Percentiles rank a stretch among this genome's conserved stretches.
These are phyloP conservation scores for Candida odintsovae DNA, from an alignment of 805 yeast genomes.

Conservation along the genomic window DNA sequence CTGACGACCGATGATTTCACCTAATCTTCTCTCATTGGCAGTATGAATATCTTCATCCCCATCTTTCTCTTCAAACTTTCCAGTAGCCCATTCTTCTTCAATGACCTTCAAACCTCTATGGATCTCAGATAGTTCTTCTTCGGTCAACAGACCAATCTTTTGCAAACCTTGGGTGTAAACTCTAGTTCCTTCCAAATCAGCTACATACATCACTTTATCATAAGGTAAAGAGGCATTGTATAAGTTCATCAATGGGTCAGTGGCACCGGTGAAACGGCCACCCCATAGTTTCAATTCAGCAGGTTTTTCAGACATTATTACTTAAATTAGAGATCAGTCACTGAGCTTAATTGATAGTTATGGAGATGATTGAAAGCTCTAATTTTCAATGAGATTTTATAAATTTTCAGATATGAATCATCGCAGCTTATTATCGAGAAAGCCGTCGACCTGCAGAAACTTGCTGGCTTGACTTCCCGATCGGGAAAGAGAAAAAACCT, in stretches of 20 bases:
- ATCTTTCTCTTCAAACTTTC: slow-evolving; percentile 62
- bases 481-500: too few relatives aligned
- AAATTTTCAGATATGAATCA: background rate
- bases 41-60: slow-evolving; percentile 99
- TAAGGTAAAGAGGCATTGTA: slow-evolving; percentile 97
- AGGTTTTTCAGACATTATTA: slow-evolving; percentile 19
- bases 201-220: slow-evolving; percentile 90
- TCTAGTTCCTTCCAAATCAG: slow-evolving; percentile 89
- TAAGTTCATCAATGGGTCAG: slow-evolving; percentile 95
- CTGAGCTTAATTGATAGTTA: background rate
- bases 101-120: slow-evolving; percentile 76
- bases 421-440: background rate
- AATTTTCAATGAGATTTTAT: background rate
- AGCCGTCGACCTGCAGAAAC: too few relatives aligned
- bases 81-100: slow-evolving; percentile 74
- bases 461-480: background rate
- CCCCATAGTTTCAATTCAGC: slow-evolving; percentile 88
- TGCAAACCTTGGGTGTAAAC: slow-evolving; percentile 86
- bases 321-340: too few relatives aligned
- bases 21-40: slow-evolving; percentile 95
- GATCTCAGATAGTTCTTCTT: slow-evolving; percentile 70
- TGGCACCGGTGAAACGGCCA: slow-evolving; percentile 94
- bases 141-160: slow-evolving; percentile 69
- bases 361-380: background rate
- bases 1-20: slow-evolving; percentile 88